Conservation (phyloP, 352 stramenopile genomes). For the Ophiocytium majus region DNA sequence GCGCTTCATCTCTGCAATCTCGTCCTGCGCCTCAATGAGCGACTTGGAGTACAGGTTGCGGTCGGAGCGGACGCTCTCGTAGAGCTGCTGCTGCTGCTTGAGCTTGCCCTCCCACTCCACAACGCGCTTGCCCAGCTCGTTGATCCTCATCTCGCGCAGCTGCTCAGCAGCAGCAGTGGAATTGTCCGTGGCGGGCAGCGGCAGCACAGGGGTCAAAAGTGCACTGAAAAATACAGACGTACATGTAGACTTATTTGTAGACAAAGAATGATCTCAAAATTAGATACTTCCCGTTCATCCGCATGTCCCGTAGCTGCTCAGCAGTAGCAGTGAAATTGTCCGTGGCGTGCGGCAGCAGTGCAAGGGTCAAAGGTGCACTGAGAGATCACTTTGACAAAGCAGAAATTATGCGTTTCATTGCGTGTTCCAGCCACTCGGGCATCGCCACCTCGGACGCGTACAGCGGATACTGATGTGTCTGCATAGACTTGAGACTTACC, state of each 20-base stretch:
- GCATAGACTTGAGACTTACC: too few relatives aligned
- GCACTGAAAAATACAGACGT: too few relatives aligned
- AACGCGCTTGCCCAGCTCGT: conserved; percentile 66
- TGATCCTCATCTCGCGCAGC: conserved; percentile 63
- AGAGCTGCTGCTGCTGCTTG: conserved; percentile 93
- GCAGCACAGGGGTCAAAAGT: background rate
- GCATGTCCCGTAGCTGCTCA: too few relatives aligned
- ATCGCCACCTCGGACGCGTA: too few relatives aligned
- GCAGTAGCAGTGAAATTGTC: background rate
- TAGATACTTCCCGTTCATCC: too few relatives aligned
- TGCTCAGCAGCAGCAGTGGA: conserved; percentile 17
- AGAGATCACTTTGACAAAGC: too few relatives aligned
- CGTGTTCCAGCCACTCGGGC: too few relatives aligned
- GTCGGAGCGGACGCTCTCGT: conserved; percentile 87
- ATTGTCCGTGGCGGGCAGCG: background rate
- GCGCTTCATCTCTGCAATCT: conserved; percentile 91
- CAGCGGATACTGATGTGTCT: too few relatives aligned
- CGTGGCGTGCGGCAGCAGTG: background rate
- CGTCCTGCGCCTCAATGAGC: conserved; percentile 88
- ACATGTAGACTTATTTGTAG: too few relatives aligned
- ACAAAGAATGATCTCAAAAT: too few relatives aligned
- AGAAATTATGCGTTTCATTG: too few relatives aligned
- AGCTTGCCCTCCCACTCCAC: conserved; percentile 84
- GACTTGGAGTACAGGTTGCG: conserved; percentile 92
- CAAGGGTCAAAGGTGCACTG: background rate